Evolutionary conservation across 2,329 filamentous ascomycete species (phyloP), one percentile per base, ranked within the genome.

Genomic region (Colletotrichum sp.): DNA sequence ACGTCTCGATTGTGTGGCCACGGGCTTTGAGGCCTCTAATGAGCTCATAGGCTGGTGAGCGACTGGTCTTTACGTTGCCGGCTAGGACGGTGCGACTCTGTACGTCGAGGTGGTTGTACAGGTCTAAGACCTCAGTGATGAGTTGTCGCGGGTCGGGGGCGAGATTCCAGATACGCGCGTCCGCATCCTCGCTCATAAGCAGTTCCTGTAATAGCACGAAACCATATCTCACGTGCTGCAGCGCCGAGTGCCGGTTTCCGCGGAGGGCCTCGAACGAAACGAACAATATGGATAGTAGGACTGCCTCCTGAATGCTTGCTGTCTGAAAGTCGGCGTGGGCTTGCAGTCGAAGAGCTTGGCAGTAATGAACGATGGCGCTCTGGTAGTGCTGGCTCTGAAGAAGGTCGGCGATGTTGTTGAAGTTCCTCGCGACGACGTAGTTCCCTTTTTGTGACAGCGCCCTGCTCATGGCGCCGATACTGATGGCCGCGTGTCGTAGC

Each of bases 261-360:
- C 85, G 79, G 73, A 85, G 84, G 4, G 84, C 79, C 61, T 87
- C 85, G 39, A 87, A 87, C 71, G 85, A 86, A 52, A 87, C 84
- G 55, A 87, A 87, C 0, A 87, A 75, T 5, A 87, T 79, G 0
- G 85, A 86, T 2, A 85, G 82, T 8, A 87, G 73, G 68, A 87
- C 77, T 0, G 85, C 85, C 3, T 85, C 86, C 13, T 84, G 80
- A 7, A 86, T 75, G 3, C 83, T 82, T n/a, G 84, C 83, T 7
- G 80, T 82, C 3, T 81, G 83, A 3, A 85, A 84, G 39, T 78
- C 81, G 2, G 85, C 84, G 48, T 83, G 82, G 10, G 84, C 80
- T 48, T 87, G 85, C 10, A 86, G 77, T 4, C 84, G 84, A n/a
- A 87, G 78, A 8, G 85, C 85, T 67, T 86, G 82, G 74, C 85